phyloP scores from a whole-genome alignment of 768 basidiomycete genomes.

The Kwoniella dejecticola region DNA sequence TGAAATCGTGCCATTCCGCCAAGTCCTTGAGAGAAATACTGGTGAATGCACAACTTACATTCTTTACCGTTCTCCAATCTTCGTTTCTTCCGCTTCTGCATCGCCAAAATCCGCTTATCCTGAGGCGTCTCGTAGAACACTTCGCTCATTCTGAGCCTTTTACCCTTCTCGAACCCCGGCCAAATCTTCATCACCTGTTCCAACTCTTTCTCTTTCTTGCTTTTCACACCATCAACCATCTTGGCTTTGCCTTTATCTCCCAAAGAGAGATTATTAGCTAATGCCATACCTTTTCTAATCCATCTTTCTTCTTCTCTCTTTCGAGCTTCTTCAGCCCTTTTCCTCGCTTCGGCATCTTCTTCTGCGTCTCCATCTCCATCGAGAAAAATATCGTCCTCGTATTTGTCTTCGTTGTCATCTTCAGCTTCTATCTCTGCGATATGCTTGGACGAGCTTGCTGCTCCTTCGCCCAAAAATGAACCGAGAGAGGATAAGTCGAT shows the following conservation, averaged over 20 bases:
- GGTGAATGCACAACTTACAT: conserved; percentile 23
- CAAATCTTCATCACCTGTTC: conserved; percentile 36
- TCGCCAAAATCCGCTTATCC: conserved; percentile 7
- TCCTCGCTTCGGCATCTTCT: conserved; percentile 22
- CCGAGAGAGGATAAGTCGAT: conserved; percentile 33
- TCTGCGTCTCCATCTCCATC: conserved; percentile 24
- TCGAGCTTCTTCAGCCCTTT: conserved; percentile 19
- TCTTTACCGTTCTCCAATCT: conserved; percentile 24
- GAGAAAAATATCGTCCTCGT: conserved; percentile 35
- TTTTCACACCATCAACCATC: background rate
- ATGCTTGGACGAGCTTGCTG: conserved; percentile 19
- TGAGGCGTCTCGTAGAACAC: conserved; percentile 48
- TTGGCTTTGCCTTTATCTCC: conserved; percentile 12
- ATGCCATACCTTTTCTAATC: conserved; percentile 21
- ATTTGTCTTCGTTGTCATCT: conserved; percentile 36
- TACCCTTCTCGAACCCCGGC: conserved; percentile 42
- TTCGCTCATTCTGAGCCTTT: conserved; percentile 45
- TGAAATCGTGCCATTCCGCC: too few relatives aligned
- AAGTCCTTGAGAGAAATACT: too few relatives aligned
- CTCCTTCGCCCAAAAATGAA: conserved; percentile 21
- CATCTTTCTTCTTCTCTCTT: conserved; percentile 25
- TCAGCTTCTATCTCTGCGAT: conserved; percentile 40
- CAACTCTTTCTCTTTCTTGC: conserved; percentile 21
- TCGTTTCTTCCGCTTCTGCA: conserved; percentile 34
- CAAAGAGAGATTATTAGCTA: conserved; percentile 3